Base-by-base conservation (phyloP, 108 stramenopile genomes). In the Cyclotella atomus region DNA sequence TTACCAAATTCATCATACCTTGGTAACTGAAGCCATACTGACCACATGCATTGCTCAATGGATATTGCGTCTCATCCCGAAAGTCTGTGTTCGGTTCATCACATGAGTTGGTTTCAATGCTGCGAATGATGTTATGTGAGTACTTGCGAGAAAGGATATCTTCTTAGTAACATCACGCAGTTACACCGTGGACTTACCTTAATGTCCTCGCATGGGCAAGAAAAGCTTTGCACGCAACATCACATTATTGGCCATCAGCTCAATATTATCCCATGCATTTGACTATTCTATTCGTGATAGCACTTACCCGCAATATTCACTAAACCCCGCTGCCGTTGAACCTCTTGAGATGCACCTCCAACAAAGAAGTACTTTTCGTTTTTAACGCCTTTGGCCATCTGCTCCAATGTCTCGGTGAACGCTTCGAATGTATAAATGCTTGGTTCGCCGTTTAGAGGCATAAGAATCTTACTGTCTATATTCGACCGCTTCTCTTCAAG, bases 1-100 rank as follows among this genome's bases (percentile, higher is more conserved):
- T n/a, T 10, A n/a, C n/a, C n/a, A 49, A 19, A 49, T n/a, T 9
- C 9, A 4, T 57, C 52, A 56, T 38, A 65, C 71, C 70, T 68
- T 83, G 82, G 41, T 83, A 83, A 27, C 56, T 68, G 29, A 53
- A 52, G 14, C 71, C 71, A 32, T 61, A 50, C 43, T 74, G 72
- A 10, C 78, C 78, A 47, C 78, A 79, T 17, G 78, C 49, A 68
- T 79, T 79, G 54, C 65, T 74, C 65, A 79, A 19, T 0, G 78
- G 72, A 27, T 68, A 68, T 30, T 68, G 36, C 19, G 45, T 65
- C 1, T 54, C 25, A 1, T 57, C 20, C 1, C 35, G 32, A 19
- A 12, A 17, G 21, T 79, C 78, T 36, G 28, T 34, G 56, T 71
- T 71, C 33, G 19, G 59, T 46, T 75, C 73, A 24, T 75, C 73